Evolutionary conservation across 2,329 filamentous ascomycete species (phyloP), one percentile per base, ranked within the genome.

Genomic region (Stenocarpella maydis): DNA sequence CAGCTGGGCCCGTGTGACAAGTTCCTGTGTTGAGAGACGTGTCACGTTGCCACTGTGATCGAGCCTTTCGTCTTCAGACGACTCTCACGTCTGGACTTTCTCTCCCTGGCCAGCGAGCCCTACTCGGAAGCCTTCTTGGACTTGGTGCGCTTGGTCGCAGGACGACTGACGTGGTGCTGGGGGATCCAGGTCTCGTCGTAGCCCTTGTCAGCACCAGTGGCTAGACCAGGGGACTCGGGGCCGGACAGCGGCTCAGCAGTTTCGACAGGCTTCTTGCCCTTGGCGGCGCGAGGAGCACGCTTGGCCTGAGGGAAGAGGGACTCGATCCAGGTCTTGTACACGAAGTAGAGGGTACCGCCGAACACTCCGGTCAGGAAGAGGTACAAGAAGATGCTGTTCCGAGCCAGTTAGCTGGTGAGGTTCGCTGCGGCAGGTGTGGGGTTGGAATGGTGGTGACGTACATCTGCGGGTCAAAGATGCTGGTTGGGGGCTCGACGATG

Each of bases 271-370:
- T 92, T 92, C 86, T 92, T 93, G 75, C 81, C 80, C 78, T 86
- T 87, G 55, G 31, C 15, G 73, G 87, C 82, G 37, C 86, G 82
- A 76, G 83, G 84, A 69, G 87, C 84, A 72, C 90, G 89, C 85
- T 94, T 92, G 74, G 91, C 90, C 86, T 97, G 94, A 60, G 96
- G 95, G 87, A 98, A 97, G 79, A 99, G 92, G 17, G 94, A 91
- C 77, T 94, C 93, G 82, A 99, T 92, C 94, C 95, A 98, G 77
- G 95, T 97, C 85, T 92, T 96, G 89, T 99, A 99, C 84, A 98
- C 94, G 82, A 97, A 97, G 89, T 95, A 98, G 79, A 92, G 88
- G 66, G 91, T 94, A 72, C 92, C 94, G 73, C 83, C 89, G 79
- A 97, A 97, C 72, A 87, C 88, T 72, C 87, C 90, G 66, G 91